Evolutionary conservation across 805 yeast genomes (phyloP).

Genomic region (Starmerella apis): DNA sequence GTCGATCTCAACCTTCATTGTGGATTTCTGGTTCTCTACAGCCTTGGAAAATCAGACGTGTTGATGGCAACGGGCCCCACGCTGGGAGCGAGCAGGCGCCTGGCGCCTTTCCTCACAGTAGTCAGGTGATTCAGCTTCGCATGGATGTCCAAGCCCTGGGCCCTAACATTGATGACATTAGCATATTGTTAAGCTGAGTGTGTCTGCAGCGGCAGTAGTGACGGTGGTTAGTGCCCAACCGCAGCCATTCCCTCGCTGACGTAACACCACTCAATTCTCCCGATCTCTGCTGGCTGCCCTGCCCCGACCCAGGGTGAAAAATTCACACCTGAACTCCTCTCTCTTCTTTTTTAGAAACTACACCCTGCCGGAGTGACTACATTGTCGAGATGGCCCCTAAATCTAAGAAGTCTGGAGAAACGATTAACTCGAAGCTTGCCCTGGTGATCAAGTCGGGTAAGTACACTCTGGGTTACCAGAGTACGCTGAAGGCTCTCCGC

Average conservation of each 20-base stretch:
- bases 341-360: slow-evolving; percentile 6
- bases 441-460: slow-evolving; percentile 98
- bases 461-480: slow-evolving; percentile 99
- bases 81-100: not conserved
- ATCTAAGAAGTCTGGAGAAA: slow-evolving; percentile 75
- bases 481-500: slow-evolving; percentile 96
- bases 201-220: no score
- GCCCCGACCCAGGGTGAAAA: not conserved
- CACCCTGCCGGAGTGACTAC: slow-evolving; percentile 63
- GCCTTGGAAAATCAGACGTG: slow-evolving; percentile 9
- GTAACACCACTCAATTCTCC: slow-evolving; percentile 5
- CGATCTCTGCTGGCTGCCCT: not conserved
- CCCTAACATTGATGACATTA: slow-evolving; percentile 12
- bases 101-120: slow-evolving; percentile 3
- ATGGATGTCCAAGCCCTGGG: slow-evolving; percentile 11
- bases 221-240: no score
- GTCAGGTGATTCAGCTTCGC: not conserved
- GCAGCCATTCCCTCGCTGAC: not conserved
- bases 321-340: slow-evolving; percentile 5
- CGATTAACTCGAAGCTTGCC: slow-evolving; percentile 96
- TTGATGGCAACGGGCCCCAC: slow-evolving; percentile 5
- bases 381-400: slow-evolving; percentile 99
- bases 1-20: slow-evolving; percentile 99
- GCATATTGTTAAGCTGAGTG: no score
- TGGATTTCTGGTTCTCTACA: slow-evolving; percentile 9